A percentile compares a stretch with the other conserved stretches of the same genome.
Conservation (phyloP, 805 yeast species). For the Candida manassasensis region DNA sequence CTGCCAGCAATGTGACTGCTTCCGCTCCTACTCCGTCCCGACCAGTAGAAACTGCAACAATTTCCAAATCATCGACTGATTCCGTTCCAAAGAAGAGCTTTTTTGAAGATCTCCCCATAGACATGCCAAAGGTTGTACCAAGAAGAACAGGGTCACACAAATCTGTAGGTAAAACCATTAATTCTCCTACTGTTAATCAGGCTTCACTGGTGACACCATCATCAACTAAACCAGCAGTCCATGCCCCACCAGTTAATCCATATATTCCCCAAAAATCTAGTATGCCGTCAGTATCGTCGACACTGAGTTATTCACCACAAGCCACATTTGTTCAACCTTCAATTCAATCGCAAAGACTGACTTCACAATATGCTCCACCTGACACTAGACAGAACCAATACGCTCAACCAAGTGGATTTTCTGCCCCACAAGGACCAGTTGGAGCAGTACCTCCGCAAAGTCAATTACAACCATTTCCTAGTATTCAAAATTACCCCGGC, state of each 20-base stretch:
- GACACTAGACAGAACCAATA: slow-evolving; percentile 24
- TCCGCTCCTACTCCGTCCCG: slow-evolving; percentile 5
- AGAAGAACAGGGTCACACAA: slow-evolving; percentile 26
- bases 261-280: slow-evolving; percentile 14
- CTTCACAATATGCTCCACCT: slow-evolving; percentile 8
- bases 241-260: slow-evolving; percentile 25
- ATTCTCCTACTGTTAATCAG: slow-evolving; percentile 18
- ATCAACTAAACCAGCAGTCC: slow-evolving; percentile 11
- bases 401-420: slow-evolving; percentile 5
- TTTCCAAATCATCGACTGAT: background rate
- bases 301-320: slow-evolving; percentile 1
- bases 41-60: slow-evolving; percentile 4
- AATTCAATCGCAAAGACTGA: background rate
- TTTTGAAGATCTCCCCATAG: slow-evolving; percentile 55
- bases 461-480: slow-evolving; percentile 7
- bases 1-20: slow-evolving; percentile 2
- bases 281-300: background rate
- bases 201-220: slow-evolving; percentile 6
- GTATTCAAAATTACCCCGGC: slow-evolving; percentile 5
- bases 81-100: slow-evolving; percentile 41
- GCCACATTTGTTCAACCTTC: slow-evolving; percentile 14
- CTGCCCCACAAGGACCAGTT: slow-evolving; percentile 3
- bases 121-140: slow-evolving; percentile 25
- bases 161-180: slow-evolving; percentile 8
- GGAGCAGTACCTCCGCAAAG: slow-evolving; percentile 5